Evolutionary conservation across 2,329 filamentous ascomycete species (phyloP).

Genomic region (Fusarium sp.): DNA sequence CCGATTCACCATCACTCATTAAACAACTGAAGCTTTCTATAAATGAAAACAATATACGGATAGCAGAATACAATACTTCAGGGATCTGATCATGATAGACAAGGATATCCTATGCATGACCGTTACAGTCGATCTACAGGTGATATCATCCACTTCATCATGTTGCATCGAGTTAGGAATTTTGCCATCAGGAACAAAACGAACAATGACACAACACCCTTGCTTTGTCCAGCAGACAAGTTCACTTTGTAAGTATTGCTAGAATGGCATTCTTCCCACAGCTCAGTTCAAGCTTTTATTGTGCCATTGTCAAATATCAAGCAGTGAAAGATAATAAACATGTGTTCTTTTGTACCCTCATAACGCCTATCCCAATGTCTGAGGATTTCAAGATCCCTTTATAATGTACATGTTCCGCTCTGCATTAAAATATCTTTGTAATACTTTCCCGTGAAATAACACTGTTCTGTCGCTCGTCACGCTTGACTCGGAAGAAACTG

Average conservation of each 20-base stretch:
- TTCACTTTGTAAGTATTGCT: background rate
- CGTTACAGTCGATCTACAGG: background rate
- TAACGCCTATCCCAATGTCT: slow-evolving; percentile 1
- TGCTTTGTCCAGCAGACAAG: background rate
- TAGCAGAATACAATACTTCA: background rate
- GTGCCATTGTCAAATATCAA: background rate
- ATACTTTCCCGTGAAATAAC: slow-evolving; percentile 80
- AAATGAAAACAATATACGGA: background rate
- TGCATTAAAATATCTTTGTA: slow-evolving; percentile 56
- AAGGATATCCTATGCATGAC: background rate
- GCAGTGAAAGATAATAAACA: background rate
- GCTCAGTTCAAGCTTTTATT: background rate
- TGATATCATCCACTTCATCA: background rate
- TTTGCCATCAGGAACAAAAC: background rate
- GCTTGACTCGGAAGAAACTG: slow-evolving; percentile 86
- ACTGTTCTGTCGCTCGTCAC: slow-evolving; percentile 88
- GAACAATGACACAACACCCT: background rate
- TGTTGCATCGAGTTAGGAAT: background rate
- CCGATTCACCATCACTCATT: background rate
- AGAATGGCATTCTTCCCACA: background rate
- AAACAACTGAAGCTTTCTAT: background rate
- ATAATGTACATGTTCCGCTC: slow-evolving; percentile 8
- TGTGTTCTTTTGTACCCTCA: slow-evolving; percentile 13
- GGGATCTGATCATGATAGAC: background rate
- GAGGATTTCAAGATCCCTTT: background rate